Conservation (phyloP, 1,284 basidiomycete genomes). For the Chondrostereum purpureum region DNA sequence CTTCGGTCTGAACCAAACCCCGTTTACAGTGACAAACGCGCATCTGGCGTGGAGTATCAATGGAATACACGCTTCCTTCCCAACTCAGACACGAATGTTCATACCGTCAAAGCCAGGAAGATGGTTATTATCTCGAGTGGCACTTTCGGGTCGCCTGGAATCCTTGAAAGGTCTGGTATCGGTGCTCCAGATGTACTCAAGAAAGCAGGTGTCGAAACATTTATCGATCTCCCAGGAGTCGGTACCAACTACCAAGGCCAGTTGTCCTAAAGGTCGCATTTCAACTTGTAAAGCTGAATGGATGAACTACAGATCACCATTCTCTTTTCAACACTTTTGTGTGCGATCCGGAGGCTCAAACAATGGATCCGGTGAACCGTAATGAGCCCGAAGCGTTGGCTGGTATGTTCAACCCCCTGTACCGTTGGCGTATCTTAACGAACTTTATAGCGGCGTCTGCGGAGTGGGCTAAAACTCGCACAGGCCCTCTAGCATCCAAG, state of each 20-base stretch:
- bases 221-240: constrained; percentile 15
- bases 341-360: constrained; percentile 34
- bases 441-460: background rate
- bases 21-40: constrained; percentile 35
- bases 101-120: constrained; percentile 29
- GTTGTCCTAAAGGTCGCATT: background rate
- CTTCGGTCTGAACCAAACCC: too few relatives aligned
- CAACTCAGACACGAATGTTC: constrained; percentile 11
- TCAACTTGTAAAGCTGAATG: background rate
- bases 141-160: constrained; percentile 37
- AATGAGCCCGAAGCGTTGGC: constrained; percentile 28
- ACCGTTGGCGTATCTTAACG: background rate
- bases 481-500: constrained; percentile 46
- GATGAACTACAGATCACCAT: constrained; percentile 42
- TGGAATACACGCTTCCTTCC: constrained; percentile 22
- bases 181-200: constrained; percentile 35
- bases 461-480: constrained; percentile 35
- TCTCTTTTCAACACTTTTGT: constrained; percentile 27
- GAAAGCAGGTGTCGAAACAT: constrained; percentile 27
- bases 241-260: constrained; percentile 14
- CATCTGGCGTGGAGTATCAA: constrained; percentile 51
- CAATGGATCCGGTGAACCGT: constrained; percentile 36
- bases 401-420: constrained; percentile 20
- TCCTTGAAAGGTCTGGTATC: constrained; percentile 32
- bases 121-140: constrained; percentile 46